phyloP scores from a whole-genome alignment of 306 rosid genomes.

The Castanea crenata region DNA sequence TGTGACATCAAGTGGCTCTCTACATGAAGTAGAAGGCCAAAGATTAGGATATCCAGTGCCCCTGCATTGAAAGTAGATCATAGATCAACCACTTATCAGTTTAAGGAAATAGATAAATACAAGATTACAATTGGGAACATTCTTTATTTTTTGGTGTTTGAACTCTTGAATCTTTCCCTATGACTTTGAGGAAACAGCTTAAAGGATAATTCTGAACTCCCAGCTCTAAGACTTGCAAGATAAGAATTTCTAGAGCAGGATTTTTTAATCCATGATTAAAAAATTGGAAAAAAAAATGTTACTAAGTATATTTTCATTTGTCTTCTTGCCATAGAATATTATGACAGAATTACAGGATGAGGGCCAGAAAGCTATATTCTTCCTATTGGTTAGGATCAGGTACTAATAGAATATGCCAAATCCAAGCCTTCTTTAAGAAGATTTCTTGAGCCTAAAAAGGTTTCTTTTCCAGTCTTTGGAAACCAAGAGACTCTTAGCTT shows the following conservation, averaged over 20 bases:
- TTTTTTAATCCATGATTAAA: constrained; percentile 9
- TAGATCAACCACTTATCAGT: constrained; percentile 6
- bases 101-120: not conserved
- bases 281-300: not conserved
- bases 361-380: constrained; percentile 2
- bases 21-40: constrained; percentile 89
- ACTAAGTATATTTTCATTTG: not conserved
- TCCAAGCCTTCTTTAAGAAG: not conserved
- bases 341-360: constrained; percentile 1
- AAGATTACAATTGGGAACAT: not conserved
- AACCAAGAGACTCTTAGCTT: not conserved
- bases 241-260: not conserved
- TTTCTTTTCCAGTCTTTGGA: not conserved
- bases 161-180: not conserved
- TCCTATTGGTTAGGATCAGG: not conserved
- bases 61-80: constrained; percentile 46
- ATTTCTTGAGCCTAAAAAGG: not conserved
- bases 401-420: not conserved
- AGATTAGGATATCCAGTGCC: constrained; percentile 94
- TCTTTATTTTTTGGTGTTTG: not conserved
- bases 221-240: constrained; percentile 1
- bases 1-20: constrained; percentile 89
- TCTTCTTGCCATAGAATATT: constrained; percentile 11
- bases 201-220: constrained; percentile 11
- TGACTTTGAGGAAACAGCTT: not conserved